A percentile compares a stretch with the other conserved stretches of the same genome.
Conservation (phyloP, 1,284 basidiomycete species). For the Papiliotrema laurentii region DNA sequence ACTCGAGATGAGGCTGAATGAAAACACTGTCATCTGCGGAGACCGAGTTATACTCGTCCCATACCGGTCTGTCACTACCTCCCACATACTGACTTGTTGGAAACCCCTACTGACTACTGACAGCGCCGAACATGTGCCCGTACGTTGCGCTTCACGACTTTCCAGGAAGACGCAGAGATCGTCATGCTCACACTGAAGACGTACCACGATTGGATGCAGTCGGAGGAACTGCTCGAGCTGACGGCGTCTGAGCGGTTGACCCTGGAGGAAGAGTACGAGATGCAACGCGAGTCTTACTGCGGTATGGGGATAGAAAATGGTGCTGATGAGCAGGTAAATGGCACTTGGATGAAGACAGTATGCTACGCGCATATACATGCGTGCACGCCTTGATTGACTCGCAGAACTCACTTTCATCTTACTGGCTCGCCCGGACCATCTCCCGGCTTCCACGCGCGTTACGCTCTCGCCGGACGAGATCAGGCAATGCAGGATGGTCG, state of each 20-base stretch:
- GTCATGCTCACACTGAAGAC: conserved; percentile 51
- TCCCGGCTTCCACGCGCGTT: conserved; percentile 5
- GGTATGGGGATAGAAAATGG: too few relatives aligned
- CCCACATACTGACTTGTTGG: conserved; percentile 4
- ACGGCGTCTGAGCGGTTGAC: conserved; percentile 84
- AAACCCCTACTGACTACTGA: neutral
- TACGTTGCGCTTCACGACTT: conserved; percentile 31
- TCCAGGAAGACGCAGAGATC: neutral
- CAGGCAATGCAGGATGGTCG: conserved; percentile 66
- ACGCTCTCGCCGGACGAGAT: conserved; percentile 41
- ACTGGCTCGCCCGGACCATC: conserved; percentile 52
- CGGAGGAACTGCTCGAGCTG: conserved; percentile 64
- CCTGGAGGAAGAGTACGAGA: conserved; percentile 79
- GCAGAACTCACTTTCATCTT: conserved; percentile 88
- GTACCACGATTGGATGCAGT: conserved; percentile 90
- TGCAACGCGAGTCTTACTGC: conserved; percentile 80
- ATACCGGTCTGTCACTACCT: conserved; percentile 53
- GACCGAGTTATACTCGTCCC: conserved; percentile 65
- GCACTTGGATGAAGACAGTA: conserved; percentile 81
- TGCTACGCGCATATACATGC: conserved; percentile 24
- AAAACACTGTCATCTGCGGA: conserved; percentile 60
- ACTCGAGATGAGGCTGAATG: conserved; percentile 61
- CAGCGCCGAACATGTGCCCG: conserved; percentile 60
- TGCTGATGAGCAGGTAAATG: conserved; percentile 72
- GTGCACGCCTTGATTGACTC: neutral